Percentiles rank a stretch among this genome's conserved stretches.
Evolutionary conservation across 495 filamentous ascomycete genomes (phyloP).

Genomic region (Penicillium salamii): DNA sequence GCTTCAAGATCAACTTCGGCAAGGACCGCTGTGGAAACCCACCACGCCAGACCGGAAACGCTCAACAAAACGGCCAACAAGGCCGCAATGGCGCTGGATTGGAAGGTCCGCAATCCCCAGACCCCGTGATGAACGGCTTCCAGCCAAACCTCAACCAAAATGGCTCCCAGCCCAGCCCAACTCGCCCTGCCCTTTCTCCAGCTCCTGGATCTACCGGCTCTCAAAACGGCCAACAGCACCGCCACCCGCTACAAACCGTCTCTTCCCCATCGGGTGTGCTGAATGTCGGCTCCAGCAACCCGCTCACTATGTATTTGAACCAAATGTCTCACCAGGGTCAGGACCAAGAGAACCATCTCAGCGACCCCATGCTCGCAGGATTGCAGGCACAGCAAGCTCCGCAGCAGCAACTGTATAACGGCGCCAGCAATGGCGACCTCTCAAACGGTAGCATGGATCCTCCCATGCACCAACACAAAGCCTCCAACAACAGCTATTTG

Average conservation of each 20-base stretch:
- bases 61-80: constrained; percentile 46
- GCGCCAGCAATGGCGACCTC: constrained; percentile 50
- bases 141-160: constrained; percentile 52
- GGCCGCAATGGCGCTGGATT: constrained; percentile 50
- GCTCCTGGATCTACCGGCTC: constrained; percentile 56
- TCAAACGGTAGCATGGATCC: constrained; percentile 52
- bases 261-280: constrained; percentile 68
- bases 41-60: constrained; percentile 72
- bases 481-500: constrained; percentile 50
- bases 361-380: constrained; percentile 48
- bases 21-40: constrained; percentile 98
- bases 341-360: constrained; percentile 53
- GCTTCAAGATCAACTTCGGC: constrained; percentile 99
- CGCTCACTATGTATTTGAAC: constrained; percentile 88
- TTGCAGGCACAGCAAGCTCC: constrained; percentile 61
- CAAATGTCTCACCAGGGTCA: constrained; percentile 78
- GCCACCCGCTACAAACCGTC: constrained; percentile 49
- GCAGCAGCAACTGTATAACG: constrained; percentile 51
- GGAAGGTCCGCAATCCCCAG: constrained; percentile 66
- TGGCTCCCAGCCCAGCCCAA: constrained; percentile 68
- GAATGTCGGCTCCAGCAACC: constrained; percentile 78
- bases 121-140: constrained; percentile 47
- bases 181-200: constrained; percentile 54
- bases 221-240: constrained; percentile 45
- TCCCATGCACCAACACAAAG: constrained; percentile 54